Percentiles rank a stretch among this genome's conserved stretches.
These are phyloP conservation scores for Sporothrix humicola DNA, from an alignment of 2,329 filamentous ascomycete species.

Conservation along the genomic window DNA sequence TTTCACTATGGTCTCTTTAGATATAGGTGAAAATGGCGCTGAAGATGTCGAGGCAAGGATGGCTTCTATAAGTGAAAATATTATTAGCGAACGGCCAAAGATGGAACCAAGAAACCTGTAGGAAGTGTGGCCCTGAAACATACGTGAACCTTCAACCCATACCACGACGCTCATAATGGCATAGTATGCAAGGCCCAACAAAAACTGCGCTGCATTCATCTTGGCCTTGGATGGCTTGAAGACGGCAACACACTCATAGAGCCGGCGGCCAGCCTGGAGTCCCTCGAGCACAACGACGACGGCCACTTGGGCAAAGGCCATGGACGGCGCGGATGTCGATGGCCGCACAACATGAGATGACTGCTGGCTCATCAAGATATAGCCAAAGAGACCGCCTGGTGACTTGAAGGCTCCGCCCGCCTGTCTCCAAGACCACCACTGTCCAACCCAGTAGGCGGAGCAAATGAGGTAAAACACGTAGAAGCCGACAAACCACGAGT, in stretches of 20 bases:
- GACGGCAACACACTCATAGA: conserved; percentile 75
- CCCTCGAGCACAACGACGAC: conserved; percentile 75
- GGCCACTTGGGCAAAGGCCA: conserved; percentile 66
- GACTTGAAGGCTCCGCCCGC: not conserved
- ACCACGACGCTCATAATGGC: conserved; percentile 72
- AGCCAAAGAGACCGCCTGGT: conserved; percentile 28
- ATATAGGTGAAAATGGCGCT: too few species aligned
- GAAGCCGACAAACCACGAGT: conserved; percentile 89
- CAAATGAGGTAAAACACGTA: conserved; percentile 74
- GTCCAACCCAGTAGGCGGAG: conserved; percentile 75
- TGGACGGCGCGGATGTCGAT: conserved; percentile 47
- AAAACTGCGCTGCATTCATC: conserved; percentile 88
- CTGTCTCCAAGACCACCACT: conserved; percentile 54
- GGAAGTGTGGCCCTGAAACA: conserved; percentile 57
- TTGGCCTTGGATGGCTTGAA: conserved; percentile 70
- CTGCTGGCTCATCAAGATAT: conserved; percentile 27
- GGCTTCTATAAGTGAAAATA: conserved; percentile 35
- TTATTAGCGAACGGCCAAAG: conserved; percentile 17
- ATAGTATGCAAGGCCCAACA: conserved; percentile 80
- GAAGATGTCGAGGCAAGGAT: conserved; percentile 36
- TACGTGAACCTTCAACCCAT: conserved; percentile 83
- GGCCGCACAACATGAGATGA: not conserved
- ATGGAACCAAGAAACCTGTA: not conserved
- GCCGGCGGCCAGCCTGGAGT: conserved; percentile 73
- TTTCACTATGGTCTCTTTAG: conserved; percentile 48